Evolutionary conservation across 306 rosid species (phyloP), one percentile per base, ranked within the genome.

Genomic region (Argentina anserina): DNA sequence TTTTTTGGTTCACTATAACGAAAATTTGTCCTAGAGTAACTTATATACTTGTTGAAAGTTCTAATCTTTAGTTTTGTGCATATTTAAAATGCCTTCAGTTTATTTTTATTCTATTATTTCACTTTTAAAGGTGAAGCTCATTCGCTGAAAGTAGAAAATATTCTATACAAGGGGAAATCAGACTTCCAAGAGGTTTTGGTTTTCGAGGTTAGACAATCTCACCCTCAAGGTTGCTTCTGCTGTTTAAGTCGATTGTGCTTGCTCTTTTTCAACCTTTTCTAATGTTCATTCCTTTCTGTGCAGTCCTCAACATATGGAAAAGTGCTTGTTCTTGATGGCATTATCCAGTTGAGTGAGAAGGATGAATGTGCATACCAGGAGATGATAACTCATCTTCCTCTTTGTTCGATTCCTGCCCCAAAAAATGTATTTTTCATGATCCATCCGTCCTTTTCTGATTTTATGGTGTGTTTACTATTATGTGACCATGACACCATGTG

Each of bases 341-440:
- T 94, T 79, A 87, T 94, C 79, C 99, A 94, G 79, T 84, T 94
- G 81, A 94, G 93, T 45, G 97, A 94, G 88, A 91, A 84, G 80
- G 99, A 94, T 74, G 99, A 94, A 89, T 94, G 97, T 53, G 97
- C 97, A 60, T 94, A 94, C 85, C 99, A 94, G 90, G 99, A 94
- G 84, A 94, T 94, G 99, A 94, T 94, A 62, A 80, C 95, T 43
- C 99, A 89, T 84, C 96, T 94, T 63, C 99, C 99, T 62, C 99
- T 94, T 52, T 94, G 99, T 78, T 94, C 99, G 9, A 90, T 94
- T 84, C 83, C 81, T 60, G 83, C 90, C 58, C 99, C 99, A 0
- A 90, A 87, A 86, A 81, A 60, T 45, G 99, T 94, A 85, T 87
- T 66, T 74, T 73, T 42, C 37, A 67, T 23, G 9, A 53, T 77